Conservation (phyloP, 163 green algal genomes). For the Scenedesmus sp. region DNA sequence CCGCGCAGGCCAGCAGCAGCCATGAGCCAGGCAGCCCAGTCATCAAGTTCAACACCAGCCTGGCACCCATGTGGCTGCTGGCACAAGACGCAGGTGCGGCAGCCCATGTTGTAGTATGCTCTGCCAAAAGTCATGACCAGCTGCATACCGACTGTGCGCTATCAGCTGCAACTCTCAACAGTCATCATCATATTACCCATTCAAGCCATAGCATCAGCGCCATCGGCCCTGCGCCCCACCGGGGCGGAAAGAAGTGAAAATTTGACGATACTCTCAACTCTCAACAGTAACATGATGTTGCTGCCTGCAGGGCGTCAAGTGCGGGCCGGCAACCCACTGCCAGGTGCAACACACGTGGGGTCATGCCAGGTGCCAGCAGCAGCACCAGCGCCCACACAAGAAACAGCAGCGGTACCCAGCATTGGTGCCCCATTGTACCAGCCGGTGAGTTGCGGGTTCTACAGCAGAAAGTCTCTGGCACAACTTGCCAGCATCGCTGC, state of each 20-base stretch:
- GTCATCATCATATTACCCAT: no score
- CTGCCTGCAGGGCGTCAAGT: slow-evolving; percentile 9
- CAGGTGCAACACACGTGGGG: neutral
- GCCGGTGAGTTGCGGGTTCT: neutral
- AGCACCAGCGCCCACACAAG: neutral
- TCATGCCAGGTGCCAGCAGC: neutral
- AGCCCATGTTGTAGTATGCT: neutral
- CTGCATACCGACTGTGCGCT: neutral
- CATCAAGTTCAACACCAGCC: slow-evolving; percentile 1
- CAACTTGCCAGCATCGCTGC: neutral
- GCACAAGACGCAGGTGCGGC: neutral
- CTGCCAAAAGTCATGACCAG: neutral
- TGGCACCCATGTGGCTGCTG: neutral
- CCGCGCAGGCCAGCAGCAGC: neutral
- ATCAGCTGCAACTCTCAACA: no score
- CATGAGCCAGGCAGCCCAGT: neutral
- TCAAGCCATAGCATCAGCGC: no score
- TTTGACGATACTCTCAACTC: no score
- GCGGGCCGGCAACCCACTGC: neutral
- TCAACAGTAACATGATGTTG: no score
- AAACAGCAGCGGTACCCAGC: neutral
- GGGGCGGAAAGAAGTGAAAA: no score
- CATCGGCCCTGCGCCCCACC: no score
- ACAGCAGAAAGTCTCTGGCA: no score
- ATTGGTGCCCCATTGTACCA: neutral